Base-by-base conservation (phyloP, 2,329 filamentous ascomycete genomes). In the Paracorniculantispora psalliotae region DNA sequence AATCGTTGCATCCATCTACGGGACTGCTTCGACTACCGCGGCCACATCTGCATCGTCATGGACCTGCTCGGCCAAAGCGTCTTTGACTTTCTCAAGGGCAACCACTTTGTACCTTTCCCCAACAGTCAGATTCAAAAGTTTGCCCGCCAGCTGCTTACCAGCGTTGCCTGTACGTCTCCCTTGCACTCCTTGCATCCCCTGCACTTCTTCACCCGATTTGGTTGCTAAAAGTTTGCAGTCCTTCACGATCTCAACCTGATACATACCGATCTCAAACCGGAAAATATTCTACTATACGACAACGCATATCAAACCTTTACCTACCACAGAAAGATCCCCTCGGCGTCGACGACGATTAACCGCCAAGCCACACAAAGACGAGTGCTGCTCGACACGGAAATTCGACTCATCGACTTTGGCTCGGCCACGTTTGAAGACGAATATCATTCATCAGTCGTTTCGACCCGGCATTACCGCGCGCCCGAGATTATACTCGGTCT, bases 71-170 rank as follows among this genome's bases (percentile, higher is more conserved):
- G 93, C 50, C 93, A 97, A 70, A 97, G 93, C 67, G 93, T 99
- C 55, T 99, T 99, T 71, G 94, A 99, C 75, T 99, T 99, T 67
- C 81, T 99, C 50, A 99, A 99, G 77, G 87, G 88, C 68, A 97
- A 97, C 70, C 84, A 85, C 64, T 99, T 99, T 70, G 92, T 96
- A 19, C 94, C 94, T 0, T 99, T 99, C 69, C 94, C 94, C 13
- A 97, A 96, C 79, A 97, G 92, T 65, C 94, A 99, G 74, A 99
- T 99, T 61, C 94, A 97, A 73, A 93, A 85, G 71, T 97, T 99
- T 79, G 94, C 94, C 50, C 86, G 93, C 52, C 94, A 99, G 71
- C 80, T 99, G 17, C 90, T 99, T 62, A 97, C 93, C n/a, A 97
- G 93, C 68, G 96, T 99, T 68, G 94, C 94, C 60, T 99, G 91